These are phyloP conservation scores for Dalbergia cochinchinensis DNA, from an alignment of 306 rosid genomes.

Conservation along the genomic window DNA sequence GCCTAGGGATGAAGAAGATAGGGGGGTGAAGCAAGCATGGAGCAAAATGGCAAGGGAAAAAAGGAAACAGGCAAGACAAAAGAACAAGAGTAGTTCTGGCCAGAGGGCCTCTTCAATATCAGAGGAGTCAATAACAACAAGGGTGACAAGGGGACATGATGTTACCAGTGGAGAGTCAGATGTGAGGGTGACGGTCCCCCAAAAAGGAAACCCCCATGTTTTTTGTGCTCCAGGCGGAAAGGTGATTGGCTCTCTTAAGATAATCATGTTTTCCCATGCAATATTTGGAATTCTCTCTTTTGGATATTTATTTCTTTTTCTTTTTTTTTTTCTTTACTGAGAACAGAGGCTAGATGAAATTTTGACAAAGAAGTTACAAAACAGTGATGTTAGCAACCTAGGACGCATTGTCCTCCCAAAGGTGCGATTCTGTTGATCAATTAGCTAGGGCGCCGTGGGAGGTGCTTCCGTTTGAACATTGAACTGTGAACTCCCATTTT, in stretches of 20 bases:
- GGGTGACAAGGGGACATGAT: not conserved
- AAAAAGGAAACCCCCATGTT: not conserved
- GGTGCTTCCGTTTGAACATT: too few relatives aligned
- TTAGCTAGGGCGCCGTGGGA: too few relatives aligned
- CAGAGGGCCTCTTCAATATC: not conserved
- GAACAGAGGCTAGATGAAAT: slow-evolving; percentile 52
- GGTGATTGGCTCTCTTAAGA: slow-evolving; percentile 45
- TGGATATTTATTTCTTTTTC: not conserved
- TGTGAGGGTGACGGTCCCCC: not conserved
- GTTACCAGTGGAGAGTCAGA: not conserved
- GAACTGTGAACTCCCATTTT: not conserved
- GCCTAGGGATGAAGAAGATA: slow-evolving; percentile 19
- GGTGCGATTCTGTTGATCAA: slow-evolving; percentile 41
- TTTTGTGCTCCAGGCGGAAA: slow-evolving; percentile 59
- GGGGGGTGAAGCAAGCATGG: slow-evolving; percentile 33
- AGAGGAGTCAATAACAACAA: not conserved
- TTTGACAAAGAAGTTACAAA: slow-evolving; percentile 58
- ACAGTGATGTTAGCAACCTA: slow-evolving; percentile 62
- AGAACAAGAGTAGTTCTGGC: slow-evolving; percentile 30
- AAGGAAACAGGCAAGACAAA: slow-evolving; percentile 62
- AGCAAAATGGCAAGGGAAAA: slow-evolving; percentile 52
- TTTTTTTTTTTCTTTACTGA: not conserved
- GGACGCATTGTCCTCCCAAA: slow-evolving; percentile 82
- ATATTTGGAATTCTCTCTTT: not conserved
- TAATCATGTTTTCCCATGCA: not conserved